phyloP scores from a whole-genome alignment of 2,329 filamentous ascomycete genomes.

The Epicoccum sorghinum region DNA sequence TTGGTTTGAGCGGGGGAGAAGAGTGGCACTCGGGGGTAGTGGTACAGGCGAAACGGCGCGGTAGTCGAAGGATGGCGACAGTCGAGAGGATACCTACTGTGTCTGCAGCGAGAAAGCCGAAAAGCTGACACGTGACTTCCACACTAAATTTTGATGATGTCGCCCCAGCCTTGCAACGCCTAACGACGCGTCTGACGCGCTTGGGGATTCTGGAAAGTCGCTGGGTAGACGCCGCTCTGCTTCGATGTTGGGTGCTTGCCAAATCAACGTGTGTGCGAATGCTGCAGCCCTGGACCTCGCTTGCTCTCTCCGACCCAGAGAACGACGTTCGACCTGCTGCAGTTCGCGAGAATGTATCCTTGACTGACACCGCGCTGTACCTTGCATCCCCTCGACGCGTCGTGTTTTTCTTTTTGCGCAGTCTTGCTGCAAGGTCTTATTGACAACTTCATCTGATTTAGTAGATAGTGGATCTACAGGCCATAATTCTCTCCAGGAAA shows the following conservation, averaged over 20 bases:
- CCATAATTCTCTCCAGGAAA: no score
- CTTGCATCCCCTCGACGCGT: neutral
- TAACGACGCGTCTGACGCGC: constrained; percentile 15
- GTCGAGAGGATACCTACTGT: constrained; percentile 10
- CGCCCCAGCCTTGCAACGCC: constrained; percentile 12
- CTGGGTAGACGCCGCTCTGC: no score
- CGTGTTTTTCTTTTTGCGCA: neutral
- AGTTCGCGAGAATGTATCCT: neutral
- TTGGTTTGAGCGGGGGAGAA: constrained; percentile 18
- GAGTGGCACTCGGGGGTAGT: constrained; percentile 22
- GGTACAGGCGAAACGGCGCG: constrained; percentile 28
- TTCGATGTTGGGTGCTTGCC: neutral
- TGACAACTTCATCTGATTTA: no score
- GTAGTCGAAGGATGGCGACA: constrained; percentile 20
- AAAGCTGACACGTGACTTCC: constrained; percentile 10
- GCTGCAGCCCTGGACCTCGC: constrained; percentile 1
- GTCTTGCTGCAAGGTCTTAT: neutral
- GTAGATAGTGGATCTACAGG: no score
- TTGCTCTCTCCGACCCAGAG: constrained; percentile 1
- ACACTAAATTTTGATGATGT: constrained; percentile 17
- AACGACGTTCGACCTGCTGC: constrained; percentile 1
- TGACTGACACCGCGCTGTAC: neutral
- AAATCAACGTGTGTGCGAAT: neutral
- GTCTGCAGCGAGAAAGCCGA: constrained; percentile 15
- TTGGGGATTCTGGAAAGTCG: neutral